Evolutionary conservation across 176 grass and related monocot genomes (phyloP).

Genomic region (Microstegium vimineum): DNA sequence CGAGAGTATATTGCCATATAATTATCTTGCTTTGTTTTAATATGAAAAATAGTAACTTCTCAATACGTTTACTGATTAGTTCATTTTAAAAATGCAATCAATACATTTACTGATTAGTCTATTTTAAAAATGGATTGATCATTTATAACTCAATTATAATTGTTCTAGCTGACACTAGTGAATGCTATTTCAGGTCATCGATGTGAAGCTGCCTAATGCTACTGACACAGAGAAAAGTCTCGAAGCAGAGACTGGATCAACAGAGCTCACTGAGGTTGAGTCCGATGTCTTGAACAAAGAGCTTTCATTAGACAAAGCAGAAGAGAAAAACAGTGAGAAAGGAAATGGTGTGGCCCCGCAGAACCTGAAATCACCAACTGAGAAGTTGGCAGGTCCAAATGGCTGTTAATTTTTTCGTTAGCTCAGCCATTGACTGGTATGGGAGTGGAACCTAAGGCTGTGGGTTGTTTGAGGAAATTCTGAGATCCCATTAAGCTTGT

Average conservation of each 20-base stretch:
- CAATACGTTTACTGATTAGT: not conserved
- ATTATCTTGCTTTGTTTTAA: not conserved
- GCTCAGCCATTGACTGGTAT: slow-evolving; percentile 1
- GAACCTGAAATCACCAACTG: slow-evolving; percentile 37
- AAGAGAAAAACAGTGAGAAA: slow-evolving; percentile 27
- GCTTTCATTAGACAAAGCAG: slow-evolving; percentile 17
- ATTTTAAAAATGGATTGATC: not conserved
- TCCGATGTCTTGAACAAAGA: slow-evolving; percentile 34
- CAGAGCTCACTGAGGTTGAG: slow-evolving; percentile 22
- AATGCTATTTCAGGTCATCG: slow-evolving; percentile 10
- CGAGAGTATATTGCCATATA: not conserved
- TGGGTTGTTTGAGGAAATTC: slow-evolving; percentile 24
- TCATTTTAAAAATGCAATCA: not conserved
- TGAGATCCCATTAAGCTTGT: slow-evolving; percentile 10
- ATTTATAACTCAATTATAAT: not conserved
- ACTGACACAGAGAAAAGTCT: slow-evolving; percentile 15
- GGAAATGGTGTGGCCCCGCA: slow-evolving; percentile 33
- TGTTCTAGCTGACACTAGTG: not conserved
- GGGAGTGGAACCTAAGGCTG: slow-evolving; percentile 13
- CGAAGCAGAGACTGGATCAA: slow-evolving; percentile 13
- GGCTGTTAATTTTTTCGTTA: slow-evolving; percentile 38
- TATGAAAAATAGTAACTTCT: not conserved
- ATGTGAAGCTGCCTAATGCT: slow-evolving; percentile 18
- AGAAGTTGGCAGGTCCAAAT: slow-evolving; percentile 40
- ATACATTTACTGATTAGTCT: not conserved